Base-by-base conservation (phyloP, 2,329 filamentous ascomycete species). In the Penicillium nordicum region DNA sequence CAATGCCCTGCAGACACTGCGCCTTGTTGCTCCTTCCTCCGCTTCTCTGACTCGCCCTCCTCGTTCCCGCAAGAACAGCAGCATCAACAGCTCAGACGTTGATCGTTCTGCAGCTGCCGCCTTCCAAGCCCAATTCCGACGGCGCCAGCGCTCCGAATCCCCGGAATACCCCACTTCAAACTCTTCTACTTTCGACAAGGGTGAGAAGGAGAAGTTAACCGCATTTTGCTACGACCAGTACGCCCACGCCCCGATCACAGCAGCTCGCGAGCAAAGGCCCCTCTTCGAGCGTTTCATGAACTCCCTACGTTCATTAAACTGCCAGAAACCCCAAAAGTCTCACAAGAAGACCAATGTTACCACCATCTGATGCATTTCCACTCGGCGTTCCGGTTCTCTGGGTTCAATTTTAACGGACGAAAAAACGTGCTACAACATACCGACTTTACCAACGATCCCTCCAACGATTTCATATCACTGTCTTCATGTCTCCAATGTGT, bases 31-130 rank as follows among this genome's bases (percentile, higher is more conserved):
- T 5, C 72, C 73, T 1, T 75, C 73, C 2, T 69, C 67, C 4
- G 72, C 68, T 4, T 74, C 72, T 1, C 62, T 75, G 1, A 55
- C 67, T 4, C 67, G 64, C 16, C 21, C 51, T 25, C 62, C 66
- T 5, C 64, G 60, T 1, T 69, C 68, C 1, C 64, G 65, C 1
- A 67, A 67, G 29, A 59, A 61, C 44, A 68, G 66, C 55, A 70
- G 57, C 47, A 55, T 38, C 45, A 66, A 30, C 27, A 63, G 49
- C 60, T 64, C 65, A 1, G 70, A 73, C 40, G 66, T 74, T 16
- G 71, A 74, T 42, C 65, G 67, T n/a, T 65, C 71, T 2, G 67
- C 72, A 1, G 72, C 72, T 1, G 72, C 73, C 0, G 72, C 72
- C 1, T 65, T 72, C 25, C 72, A 74, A 41, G 72, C 73, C 3